Evolutionary conservation across 2,329 filamentous ascomycete species (phyloP), one percentile per base, ranked within the genome.

Genomic region (Rhynchosporium graminicola): DNA sequence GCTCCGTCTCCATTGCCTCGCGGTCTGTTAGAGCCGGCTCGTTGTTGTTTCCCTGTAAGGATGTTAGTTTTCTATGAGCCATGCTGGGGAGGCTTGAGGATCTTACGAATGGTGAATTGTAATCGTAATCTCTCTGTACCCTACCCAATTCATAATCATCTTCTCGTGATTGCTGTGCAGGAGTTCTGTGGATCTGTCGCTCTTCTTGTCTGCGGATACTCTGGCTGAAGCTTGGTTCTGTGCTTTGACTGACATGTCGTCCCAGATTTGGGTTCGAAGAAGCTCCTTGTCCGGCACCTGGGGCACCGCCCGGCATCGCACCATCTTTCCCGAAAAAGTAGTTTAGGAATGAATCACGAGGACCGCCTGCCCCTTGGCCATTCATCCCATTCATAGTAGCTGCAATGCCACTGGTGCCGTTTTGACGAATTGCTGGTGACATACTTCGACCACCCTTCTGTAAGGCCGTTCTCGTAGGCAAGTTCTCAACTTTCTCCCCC

Each of bases 261-360:
- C 72, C 62, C 67, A 76, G 67, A 77, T 79, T 68, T 76, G 74
- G 36, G 76, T 74, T 76, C 42, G 68, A 66, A 29, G 69, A 59
- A 36, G 77, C 75, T 65, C 76, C 75, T 68, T 76, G 70, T 72
- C 74, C 70, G 26, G 68, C 63, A 8, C 74, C 74, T 38, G 72
- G 20, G 20, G 20, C 60, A 57, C 75, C 77, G 51, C 80, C 73
- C 63, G 80, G 78, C 38, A 81, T 81, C 6, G 43, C 57, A 52
- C 91, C 91, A 65, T 99, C 95, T 75, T 99, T 98, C 71, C 95
- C 93, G 72, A 99, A 99, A 78, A 99, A 99, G 77, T 99, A 99
- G 77, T 94, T 98, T 65, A 99, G 77, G 80, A 99, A 99, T 0
- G 92, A 96, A 77, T 99, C 95, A 65, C 88, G 86, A 46, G 91